A percentile compares a stretch with the other conserved stretches of the same genome.
phyloP scores from a whole-genome alignment of 441 rosid genomes.

The Pelargonium fulgidum region DNA sequence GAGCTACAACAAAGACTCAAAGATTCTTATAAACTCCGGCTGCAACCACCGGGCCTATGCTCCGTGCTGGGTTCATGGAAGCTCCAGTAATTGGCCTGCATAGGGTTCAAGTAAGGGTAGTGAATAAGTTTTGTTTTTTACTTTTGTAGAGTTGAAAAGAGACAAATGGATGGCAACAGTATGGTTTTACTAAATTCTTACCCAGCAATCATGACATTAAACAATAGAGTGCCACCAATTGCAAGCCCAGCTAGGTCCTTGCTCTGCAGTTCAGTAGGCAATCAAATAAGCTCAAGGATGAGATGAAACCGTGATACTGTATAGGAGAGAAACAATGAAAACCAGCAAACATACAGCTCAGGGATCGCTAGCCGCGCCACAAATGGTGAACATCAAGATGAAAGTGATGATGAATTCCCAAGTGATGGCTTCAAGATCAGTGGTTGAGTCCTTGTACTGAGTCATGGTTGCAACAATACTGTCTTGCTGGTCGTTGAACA shows the following conservation, averaged over 20 bases:
- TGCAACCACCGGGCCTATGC: conserved; percentile 48
- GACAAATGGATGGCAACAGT: background rate
- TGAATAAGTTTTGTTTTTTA: no score
- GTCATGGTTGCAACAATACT: conserved; percentile 26
- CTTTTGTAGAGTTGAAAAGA: no score
- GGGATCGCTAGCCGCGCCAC: conserved; percentile 38
- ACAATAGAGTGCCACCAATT: conserved; percentile 31
- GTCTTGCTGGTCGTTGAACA: conserved; percentile 24
- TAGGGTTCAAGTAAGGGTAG: no score
- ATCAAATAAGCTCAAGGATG: background rate
- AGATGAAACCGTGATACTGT: background rate
- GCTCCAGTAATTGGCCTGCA: conserved; percentile 60
- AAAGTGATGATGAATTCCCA: conserved; percentile 44
- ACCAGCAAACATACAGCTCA: conserved; percentile 32
- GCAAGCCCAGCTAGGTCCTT: conserved; percentile 34
- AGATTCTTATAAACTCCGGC: conserved; percentile 37
- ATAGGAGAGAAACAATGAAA: background rate
- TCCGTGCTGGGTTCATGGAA: conserved; percentile 62
- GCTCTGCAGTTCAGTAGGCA: conserved; percentile 25
- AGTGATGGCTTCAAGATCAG: conserved; percentile 43
- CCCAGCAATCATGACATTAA: conserved; percentile 43
- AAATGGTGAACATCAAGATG: conserved; percentile 37
- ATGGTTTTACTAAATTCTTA: conserved; percentile 8
- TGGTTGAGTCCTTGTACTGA: conserved; percentile 33
- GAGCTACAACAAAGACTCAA: conserved; percentile 44